Evolutionary conservation across 176 grass and related monocot species (phyloP).

Genomic region (Chrysopogon serrulatus): DNA sequence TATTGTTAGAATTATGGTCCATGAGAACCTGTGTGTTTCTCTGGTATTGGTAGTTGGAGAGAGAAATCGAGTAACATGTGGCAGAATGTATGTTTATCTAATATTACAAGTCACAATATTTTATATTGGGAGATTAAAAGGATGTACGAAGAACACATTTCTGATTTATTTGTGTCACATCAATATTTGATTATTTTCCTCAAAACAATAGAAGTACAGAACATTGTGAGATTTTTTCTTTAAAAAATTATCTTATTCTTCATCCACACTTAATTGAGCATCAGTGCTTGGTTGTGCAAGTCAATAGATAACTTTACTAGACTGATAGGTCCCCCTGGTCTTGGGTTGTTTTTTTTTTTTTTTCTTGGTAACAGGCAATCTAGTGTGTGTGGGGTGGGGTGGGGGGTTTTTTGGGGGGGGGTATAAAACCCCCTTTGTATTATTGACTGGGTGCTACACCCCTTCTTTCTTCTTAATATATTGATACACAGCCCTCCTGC

Average conservation of each 20-base stretch:
- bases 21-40: constrained; percentile 2
- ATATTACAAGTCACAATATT: not conserved
- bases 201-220: not conserved
- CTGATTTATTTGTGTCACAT: not conserved
- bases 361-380: too few relatives aligned
- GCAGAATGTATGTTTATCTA: not conserved
- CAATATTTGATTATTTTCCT: not conserved
- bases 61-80: not conserved
- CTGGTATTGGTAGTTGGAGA: not conserved
- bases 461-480: too few relatives aligned
- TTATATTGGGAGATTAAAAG: not conserved
- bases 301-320: not conserved
- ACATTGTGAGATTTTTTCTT: not conserved
- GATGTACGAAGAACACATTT: not conserved
- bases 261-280: not conserved
- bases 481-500: too few relatives aligned
- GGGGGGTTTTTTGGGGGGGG: too few relatives aligned
- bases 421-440: too few relatives aligned
- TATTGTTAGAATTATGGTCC: not conserved
- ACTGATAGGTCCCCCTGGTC: too few relatives aligned
- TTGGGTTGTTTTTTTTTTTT: too few relatives aligned
- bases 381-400: too few relatives aligned
- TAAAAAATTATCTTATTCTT: not conserved
- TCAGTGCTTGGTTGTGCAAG: not conserved
- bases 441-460: too few relatives aligned